Conservation (phyloP, 2,329 filamentous ascomycete genomes). For the Ambrosiella xylebori region DNA sequence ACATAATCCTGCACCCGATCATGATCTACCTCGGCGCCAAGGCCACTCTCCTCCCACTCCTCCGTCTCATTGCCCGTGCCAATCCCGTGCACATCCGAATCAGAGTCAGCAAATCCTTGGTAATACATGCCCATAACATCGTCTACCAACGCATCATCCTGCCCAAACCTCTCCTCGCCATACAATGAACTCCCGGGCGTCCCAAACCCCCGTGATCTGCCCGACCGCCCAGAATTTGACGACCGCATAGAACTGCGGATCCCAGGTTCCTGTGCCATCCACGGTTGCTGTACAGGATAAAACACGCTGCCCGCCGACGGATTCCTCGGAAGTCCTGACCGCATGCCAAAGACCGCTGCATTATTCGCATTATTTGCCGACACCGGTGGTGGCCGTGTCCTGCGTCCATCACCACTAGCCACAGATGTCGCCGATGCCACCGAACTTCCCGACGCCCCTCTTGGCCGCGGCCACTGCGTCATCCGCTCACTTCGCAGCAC, state of each 20-base stretch:
- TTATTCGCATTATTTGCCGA: constrained; percentile 1
- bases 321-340: not conserved
- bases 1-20: not conserved
- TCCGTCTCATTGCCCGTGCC: constrained; percentile 18
- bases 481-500: not conserved
- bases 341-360: not conserved
- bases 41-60: constrained; percentile 12
- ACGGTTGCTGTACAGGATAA: constrained; percentile 22
- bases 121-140: constrained; percentile 58
- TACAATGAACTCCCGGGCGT: constrained; percentile 54
- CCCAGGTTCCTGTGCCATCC: constrained; percentile 25
- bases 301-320: not conserved
- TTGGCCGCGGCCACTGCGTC: constrained; percentile 10
- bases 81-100: constrained; percentile 16
- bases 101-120: constrained; percentile 36
- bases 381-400: constrained; percentile 16
- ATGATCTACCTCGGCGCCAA: constrained; percentile 8
- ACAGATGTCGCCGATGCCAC: constrained; percentile 26
- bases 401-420: constrained; percentile 23
- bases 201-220: constrained; percentile 58
- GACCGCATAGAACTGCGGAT: not conserved
- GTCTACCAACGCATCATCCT: constrained; percentile 44
- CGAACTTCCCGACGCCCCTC: constrained; percentile 25
- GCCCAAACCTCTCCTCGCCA: constrained; percentile 21
- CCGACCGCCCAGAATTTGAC: constrained; percentile 25